phyloP scores from a whole-genome alignment of 2,329 filamentous ascomycete species.

The Kalmusia sp. region DNA sequence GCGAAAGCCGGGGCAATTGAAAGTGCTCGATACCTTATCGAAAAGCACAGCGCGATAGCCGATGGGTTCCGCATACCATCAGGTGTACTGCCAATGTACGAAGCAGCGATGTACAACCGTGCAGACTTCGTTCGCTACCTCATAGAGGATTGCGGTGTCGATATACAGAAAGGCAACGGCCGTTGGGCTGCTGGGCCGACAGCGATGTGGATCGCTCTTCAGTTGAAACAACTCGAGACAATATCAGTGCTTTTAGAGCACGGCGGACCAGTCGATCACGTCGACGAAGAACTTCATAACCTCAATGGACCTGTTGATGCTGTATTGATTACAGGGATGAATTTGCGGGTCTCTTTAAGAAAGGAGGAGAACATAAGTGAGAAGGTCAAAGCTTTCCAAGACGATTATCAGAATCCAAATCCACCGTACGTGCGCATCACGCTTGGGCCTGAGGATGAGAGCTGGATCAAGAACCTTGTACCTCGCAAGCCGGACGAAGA shows the following conservation, averaged over 20 bases:
- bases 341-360: neutral
- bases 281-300: conserved; percentile 11
- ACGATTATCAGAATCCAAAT: neutral
- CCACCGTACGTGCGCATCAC: neutral
- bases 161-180: conserved; percentile 11
- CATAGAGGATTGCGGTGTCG: conserved; percentile 8
- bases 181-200: conserved; percentile 12
- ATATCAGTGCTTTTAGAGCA: conserved; percentile 9
- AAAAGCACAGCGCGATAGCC: neutral
- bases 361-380: neutral
- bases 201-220: conserved; percentile 9
- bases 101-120: conserved; percentile 5
- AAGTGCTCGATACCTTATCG: neutral
- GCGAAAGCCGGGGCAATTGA: neutral
- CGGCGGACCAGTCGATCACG: conserved; percentile 14
- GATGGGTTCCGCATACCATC: neutral
- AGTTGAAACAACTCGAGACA: neutral
- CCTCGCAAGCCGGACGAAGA: neutral
- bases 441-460: neutral
- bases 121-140: conserved; percentile 11
- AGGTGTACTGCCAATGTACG: neutral
- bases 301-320: conserved; percentile 6
- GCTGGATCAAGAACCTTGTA: neutral
- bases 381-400: neutral
- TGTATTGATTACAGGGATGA: neutral